Conservation (phyloP, 2,329 filamentous ascomycete species). For the Exophiala sp. region DNA sequence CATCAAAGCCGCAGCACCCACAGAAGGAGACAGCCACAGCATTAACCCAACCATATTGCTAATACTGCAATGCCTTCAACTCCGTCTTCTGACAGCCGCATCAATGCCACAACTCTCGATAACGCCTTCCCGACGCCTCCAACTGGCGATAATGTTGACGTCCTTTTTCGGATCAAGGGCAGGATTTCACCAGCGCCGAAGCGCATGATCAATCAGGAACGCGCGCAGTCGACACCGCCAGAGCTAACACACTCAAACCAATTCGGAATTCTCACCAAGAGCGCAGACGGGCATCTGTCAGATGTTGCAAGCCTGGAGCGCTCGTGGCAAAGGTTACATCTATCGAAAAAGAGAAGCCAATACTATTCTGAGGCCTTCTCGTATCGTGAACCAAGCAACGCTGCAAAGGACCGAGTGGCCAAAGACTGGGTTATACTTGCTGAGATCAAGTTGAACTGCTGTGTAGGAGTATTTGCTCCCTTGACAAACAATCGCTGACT, state of each 20-base stretch:
- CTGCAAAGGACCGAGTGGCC: conserved; percentile 44
- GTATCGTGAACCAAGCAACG: conserved; percentile 34
- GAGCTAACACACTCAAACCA: conserved; percentile 23
- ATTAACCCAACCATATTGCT: not conserved
- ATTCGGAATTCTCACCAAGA: conserved; percentile 19
- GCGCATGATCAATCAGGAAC: conserved; percentile 12
- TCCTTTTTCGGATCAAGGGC: conserved; percentile 15
- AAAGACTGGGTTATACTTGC: conserved; percentile 56
- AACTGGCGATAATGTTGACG: conserved; percentile 7
- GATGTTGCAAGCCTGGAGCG: conserved; percentile 22
- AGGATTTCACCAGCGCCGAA: conserved; percentile 19
- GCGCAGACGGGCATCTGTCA: conserved; percentile 15
- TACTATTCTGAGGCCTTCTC: conserved; percentile 40
- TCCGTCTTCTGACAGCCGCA: conserved; percentile 19
- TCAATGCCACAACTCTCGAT: conserved; percentile 22
- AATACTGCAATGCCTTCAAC: conserved; percentile 14
- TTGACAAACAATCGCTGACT: conserved; percentile 23
- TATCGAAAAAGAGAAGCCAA: conserved; percentile 34
- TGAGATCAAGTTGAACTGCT: conserved; percentile 60
- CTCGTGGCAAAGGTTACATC: conserved; percentile 25
- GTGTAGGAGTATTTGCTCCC: conserved; percentile 41
- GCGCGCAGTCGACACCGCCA: conserved; percentile 26
- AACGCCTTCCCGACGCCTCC: conserved; percentile 28
- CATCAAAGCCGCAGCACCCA: not conserved
- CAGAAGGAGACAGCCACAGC: not conserved